Evolutionary conservation across 2,329 filamentous ascomycete genomes (phyloP).

Genomic region (Fusarium buharicum): DNA sequence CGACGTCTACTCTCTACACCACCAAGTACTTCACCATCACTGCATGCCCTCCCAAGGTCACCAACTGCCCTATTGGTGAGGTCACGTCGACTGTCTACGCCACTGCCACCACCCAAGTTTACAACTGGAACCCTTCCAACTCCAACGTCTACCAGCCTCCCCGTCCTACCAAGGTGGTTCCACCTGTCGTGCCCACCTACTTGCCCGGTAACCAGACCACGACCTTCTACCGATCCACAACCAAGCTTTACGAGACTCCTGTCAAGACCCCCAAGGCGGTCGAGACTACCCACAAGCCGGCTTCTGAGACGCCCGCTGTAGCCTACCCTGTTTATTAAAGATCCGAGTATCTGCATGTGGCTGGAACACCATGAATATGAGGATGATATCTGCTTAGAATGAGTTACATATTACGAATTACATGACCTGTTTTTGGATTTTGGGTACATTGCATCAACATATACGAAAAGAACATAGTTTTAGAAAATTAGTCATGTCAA

Average conservation of each 20-base stretch:
- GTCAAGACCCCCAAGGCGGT: background rate
- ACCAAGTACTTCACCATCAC: slow-evolving; percentile 34
- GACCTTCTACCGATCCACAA: slow-evolving; percentile 14
- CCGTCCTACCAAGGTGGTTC: background rate
- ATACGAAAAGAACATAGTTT: slow-evolving; percentile 15
- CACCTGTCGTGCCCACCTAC: slow-evolving; percentile 8
- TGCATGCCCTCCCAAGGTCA: slow-evolving; percentile 16
- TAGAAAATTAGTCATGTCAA: slow-evolving; percentile 23
- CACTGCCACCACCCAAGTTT: slow-evolving; percentile 21
- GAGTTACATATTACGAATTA: slow-evolving; percentile 17
- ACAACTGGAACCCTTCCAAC: slow-evolving; percentile 15
- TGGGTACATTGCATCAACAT: slow-evolving; percentile 3
- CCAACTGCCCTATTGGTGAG: slow-evolving; percentile 20
- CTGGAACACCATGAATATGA: slow-evolving; percentile 21
- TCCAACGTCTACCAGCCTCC: slow-evolving; percentile 10
- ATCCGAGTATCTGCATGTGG: slow-evolving; percentile 13
- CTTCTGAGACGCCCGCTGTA: slow-evolving; percentile 10
- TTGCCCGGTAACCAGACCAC: slow-evolving; percentile 11
- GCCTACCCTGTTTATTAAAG: slow-evolving; percentile 18
- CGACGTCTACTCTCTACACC: slow-evolving; percentile 33
- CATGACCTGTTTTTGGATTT: slow-evolving; percentile 25
- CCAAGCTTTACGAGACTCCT: slow-evolving; percentile 26
- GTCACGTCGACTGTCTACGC: slow-evolving; percentile 26
- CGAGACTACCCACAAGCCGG: slow-evolving; percentile 3
- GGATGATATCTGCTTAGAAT: slow-evolving; percentile 11